phyloP scores from a whole-genome alignment of 2,329 filamentous ascomycete species.

The Podosphaera xanthii region DNA sequence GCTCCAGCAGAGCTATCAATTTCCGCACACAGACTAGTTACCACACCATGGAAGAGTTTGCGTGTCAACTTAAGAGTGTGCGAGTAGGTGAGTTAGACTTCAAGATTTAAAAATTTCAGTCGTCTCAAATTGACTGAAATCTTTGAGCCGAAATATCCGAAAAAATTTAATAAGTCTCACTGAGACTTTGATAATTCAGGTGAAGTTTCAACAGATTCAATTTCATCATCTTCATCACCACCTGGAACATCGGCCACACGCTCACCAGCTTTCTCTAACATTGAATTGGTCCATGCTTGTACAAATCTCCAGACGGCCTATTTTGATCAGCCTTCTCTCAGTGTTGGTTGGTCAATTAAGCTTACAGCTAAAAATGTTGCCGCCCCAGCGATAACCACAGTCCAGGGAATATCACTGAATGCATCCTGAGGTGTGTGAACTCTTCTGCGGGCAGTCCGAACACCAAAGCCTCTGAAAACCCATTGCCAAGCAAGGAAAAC shows the following conservation, averaged over 20 bases:
- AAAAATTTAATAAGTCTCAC: background rate
- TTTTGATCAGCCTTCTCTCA: background rate
- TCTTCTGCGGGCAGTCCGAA: conserved; percentile 26
- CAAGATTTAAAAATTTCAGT: background rate
- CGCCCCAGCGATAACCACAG: conserved; percentile 59
- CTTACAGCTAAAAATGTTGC: conserved; percentile 55
- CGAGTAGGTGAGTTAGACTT: conserved; percentile 16
- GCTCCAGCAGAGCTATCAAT: conserved; percentile 22
- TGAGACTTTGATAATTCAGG: background rate
- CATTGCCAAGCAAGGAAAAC: conserved; percentile 52
- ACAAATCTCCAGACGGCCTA: conserved; percentile 67
- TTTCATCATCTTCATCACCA: conserved; percentile 30
- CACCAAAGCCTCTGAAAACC: conserved; percentile 36
- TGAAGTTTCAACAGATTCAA: conserved; percentile 16
- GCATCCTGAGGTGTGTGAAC: conserved; percentile 51
- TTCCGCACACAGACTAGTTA: conserved; percentile 95
- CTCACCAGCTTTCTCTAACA: conserved; percentile 59
- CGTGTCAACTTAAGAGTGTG: conserved; percentile 97
- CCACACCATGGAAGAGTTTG: conserved; percentile 52
- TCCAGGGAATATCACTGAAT: conserved; percentile 55
- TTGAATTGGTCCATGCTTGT: conserved; percentile 44
- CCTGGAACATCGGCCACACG: conserved; percentile 61
- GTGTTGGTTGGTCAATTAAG: conserved; percentile 9
- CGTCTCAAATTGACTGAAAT: background rate
- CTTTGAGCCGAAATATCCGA: background rate